Conservation (phyloP, 495 filamentous ascomycete species). For the Talaromyces thailandensis region DNA sequence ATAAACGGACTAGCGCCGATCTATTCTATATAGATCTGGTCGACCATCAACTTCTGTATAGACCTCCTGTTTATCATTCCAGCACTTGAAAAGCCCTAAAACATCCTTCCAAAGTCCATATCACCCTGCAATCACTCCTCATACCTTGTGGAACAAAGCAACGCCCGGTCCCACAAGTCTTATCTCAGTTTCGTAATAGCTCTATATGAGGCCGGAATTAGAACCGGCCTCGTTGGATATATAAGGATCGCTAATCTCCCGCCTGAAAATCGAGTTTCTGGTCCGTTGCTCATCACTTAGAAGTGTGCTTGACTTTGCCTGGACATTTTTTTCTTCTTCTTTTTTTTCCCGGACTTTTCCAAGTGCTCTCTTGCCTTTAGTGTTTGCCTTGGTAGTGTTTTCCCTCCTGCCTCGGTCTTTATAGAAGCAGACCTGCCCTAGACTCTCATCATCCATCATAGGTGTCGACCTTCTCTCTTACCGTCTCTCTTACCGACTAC, state of each 20-base stretch:
- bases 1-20: constrained; percentile 3
- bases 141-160: neutral
- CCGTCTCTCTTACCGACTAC: too few species aligned
- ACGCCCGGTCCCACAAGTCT: neutral
- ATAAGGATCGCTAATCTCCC: constrained; percentile 36
- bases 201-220: constrained; percentile 45
- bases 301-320: constrained; percentile 5
- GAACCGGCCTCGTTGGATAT: constrained; percentile 54
- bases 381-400: constrained; percentile 17
- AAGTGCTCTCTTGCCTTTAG: constrained; percentile 21
- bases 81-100: neutral
- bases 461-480: neutral
- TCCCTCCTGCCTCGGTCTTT: neutral
- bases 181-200: constrained; percentile 1
- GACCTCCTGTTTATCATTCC: neutral
- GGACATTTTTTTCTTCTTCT: constrained; percentile 10
- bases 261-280: constrained; percentile 13
- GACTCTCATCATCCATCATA: neutral
- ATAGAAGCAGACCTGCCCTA: neutral
- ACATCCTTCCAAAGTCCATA: neutral
- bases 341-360: constrained; percentile 20
- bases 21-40: neutral
- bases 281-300: constrained; percentile 13
- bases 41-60: neutral
- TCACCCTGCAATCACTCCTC: neutral